These are phyloP conservation scores for Penicillium alfredii DNA, from an alignment of 495 filamentous ascomycete genomes.

Conservation along the genomic window DNA sequence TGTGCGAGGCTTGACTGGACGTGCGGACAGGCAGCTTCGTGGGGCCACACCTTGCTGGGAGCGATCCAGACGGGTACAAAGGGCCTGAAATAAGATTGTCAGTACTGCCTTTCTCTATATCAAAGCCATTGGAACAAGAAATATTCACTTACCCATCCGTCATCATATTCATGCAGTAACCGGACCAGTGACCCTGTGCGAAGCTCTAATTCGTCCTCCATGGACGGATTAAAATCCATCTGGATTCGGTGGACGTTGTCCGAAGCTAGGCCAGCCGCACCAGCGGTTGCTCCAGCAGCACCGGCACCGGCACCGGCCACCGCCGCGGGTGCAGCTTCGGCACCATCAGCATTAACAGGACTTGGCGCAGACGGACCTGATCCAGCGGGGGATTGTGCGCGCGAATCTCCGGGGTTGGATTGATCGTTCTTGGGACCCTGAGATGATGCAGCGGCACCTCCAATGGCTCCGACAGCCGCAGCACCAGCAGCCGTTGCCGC, in stretches of 20 bases:
- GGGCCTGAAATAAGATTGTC: constrained; percentile 53
- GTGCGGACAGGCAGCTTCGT: constrained; percentile 85
- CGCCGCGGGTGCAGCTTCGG: constrained; percentile 14
- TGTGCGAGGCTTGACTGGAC: constrained; percentile 81
- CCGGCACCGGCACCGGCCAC: constrained; percentile 25
- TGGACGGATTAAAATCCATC: constrained; percentile 87
- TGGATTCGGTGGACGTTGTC: constrained; percentile 81
- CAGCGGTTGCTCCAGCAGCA: constrained; percentile 38
- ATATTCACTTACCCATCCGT: constrained; percentile 87
- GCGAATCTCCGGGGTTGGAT: constrained; percentile 22
- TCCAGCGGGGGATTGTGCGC: constrained; percentile 8
- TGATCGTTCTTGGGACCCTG: constrained; percentile 29
- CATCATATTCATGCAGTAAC: constrained; percentile 92
- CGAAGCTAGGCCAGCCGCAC: constrained; percentile 40
- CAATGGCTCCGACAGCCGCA: constrained; percentile 31
- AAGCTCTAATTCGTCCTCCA: constrained; percentile 85
- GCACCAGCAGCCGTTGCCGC: constrained; percentile 36
- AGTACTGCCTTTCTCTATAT: constrained; percentile 24
- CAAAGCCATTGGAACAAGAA: background rate
- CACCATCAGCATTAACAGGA: constrained; percentile 20
- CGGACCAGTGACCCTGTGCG: constrained; percentile 74
- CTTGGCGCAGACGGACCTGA: constrained; percentile 6
- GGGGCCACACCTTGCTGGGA: constrained; percentile 90
- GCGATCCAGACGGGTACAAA: constrained; percentile 85
- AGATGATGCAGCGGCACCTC: constrained; percentile 27